Percentiles rank a stretch among this genome's conserved stretches.
phyloP scores from a whole-genome alignment of 139 green algal species.

The Penium margaritaceum region DNA sequence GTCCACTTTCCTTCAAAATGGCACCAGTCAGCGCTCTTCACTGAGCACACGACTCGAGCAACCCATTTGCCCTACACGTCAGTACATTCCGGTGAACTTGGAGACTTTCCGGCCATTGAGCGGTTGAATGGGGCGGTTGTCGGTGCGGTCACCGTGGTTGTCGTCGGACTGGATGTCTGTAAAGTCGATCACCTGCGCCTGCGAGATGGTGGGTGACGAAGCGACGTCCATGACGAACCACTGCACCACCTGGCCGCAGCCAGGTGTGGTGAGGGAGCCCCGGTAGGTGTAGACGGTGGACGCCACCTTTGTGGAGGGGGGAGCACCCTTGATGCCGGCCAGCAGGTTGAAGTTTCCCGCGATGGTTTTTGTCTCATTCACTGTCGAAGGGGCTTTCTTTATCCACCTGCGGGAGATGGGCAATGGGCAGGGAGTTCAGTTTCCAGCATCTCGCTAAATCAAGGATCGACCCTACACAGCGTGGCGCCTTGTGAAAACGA shows the following conservation, averaged over 20 bases:
- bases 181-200: too few species aligned
- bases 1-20: too few species aligned
- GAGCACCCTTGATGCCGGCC: neutral
- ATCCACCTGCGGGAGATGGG: too few species aligned
- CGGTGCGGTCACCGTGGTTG: neutral
- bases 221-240: neutral
- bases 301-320: neutral
- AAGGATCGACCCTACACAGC: neutral
- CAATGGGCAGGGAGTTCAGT: too few species aligned
- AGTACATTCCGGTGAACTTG: too few species aligned
- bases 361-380: neutral
- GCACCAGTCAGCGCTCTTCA: too few species aligned
- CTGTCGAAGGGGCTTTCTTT: neutral
- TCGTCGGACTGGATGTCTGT: neutral
- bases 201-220: neutral
- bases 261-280: slow-evolving; percentile 4
- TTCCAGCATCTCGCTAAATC: neutral
- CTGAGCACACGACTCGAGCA: too few species aligned
- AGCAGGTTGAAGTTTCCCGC: too few species aligned
- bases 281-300: slow-evolving; percentile 7
- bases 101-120: neutral
- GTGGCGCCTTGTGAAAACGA: too few species aligned
- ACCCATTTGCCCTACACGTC: too few species aligned
- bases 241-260: neutral
- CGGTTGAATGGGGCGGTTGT: neutral